phyloP scores from a whole-genome alignment of 202 grass and related monocot genomes.

The Digitaria exilis region DNA sequence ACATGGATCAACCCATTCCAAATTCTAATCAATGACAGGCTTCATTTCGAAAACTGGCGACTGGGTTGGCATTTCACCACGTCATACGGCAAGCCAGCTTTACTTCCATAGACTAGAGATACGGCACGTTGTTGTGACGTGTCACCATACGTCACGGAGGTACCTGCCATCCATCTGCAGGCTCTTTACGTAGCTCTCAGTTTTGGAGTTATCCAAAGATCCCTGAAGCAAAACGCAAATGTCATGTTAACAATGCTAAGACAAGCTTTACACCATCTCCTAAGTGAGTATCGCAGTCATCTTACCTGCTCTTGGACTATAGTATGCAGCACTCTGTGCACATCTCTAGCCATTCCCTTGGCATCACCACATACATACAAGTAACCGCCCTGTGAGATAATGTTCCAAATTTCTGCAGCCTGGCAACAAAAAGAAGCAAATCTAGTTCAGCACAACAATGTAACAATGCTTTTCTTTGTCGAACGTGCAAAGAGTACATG shows the following conservation, averaged over 20 bases:
- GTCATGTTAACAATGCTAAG: neutral
- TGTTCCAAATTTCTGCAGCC: slow-evolving; percentile 74
- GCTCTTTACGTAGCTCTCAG: slow-evolving; percentile 80
- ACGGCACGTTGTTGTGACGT: neutral
- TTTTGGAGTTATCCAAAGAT: slow-evolving; percentile 82
- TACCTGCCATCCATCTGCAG: slow-evolving; percentile 87
- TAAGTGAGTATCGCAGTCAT: neutral
- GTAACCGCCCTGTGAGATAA: slow-evolving; percentile 77
- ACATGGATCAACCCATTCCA: slow-evolving; percentile 41
- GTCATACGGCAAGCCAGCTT: slow-evolving; percentile 21
- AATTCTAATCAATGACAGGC: slow-evolving; percentile 24
- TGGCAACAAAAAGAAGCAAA: slow-evolving; percentile 37
- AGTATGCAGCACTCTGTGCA: slow-evolving; percentile 83
- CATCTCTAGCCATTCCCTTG: slow-evolving; percentile 95
- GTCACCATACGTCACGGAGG: slow-evolving; percentile 88
- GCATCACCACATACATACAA: slow-evolving; percentile 94
- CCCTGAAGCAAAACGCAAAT: slow-evolving; percentile 52
- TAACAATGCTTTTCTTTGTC: neutral
- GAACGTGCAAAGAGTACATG: neutral
- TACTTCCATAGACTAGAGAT: slow-evolving; percentile 26
- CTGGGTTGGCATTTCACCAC: slow-evolving; percentile 3
- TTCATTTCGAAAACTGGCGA: slow-evolving; percentile 10
- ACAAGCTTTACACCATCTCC: neutral
- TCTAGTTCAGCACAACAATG: slow-evolving; percentile 26
- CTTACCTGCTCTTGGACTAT: slow-evolving; percentile 84